phyloP scores from a whole-genome alignment of 2,329 filamentous ascomycete species.

The Colletotrichum horii region DNA sequence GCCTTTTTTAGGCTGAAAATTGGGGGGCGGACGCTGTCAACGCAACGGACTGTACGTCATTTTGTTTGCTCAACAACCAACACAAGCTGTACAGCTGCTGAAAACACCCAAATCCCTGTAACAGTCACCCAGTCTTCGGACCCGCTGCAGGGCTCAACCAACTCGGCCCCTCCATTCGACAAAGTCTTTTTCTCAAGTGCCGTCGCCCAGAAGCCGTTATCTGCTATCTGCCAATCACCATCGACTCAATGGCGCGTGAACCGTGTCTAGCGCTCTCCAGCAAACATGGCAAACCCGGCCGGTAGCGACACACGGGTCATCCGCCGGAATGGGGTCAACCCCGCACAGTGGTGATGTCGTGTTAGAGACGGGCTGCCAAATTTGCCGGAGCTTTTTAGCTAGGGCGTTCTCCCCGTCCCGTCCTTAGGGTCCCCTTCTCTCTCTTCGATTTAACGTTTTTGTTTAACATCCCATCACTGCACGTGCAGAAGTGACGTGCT shows the following conservation, averaged over 20 bases:
- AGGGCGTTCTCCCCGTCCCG: not conserved
- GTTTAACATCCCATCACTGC: not conserved
- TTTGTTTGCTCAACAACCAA: not conserved
- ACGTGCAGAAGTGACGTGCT: not conserved
- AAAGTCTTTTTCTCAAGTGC: not conserved
- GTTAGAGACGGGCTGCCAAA: not conserved
- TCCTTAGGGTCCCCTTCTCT: not conserved
- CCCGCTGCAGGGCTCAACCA: not conserved
- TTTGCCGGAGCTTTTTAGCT: not conserved
- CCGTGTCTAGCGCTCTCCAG: not conserved
- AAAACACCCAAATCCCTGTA: not conserved
- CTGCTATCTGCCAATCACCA: not conserved
- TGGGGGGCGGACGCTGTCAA: no score
- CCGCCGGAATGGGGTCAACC: not conserved
- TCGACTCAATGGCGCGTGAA: not conserved
- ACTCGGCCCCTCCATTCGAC: not conserved
- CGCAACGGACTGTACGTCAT: no score
- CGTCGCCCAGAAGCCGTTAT: not conserved
- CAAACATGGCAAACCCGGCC: not conserved
- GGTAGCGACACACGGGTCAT: not conserved
- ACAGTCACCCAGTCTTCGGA: not conserved
- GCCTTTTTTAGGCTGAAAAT: no score
- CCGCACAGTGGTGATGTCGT: not conserved
- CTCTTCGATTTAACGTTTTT: not conserved
- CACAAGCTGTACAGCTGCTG: not conserved